These are phyloP conservation scores for Chalaropsis thielavioides DNA, from an alignment of 2,329 filamentous ascomycete genomes.

Conservation along the genomic window DNA sequence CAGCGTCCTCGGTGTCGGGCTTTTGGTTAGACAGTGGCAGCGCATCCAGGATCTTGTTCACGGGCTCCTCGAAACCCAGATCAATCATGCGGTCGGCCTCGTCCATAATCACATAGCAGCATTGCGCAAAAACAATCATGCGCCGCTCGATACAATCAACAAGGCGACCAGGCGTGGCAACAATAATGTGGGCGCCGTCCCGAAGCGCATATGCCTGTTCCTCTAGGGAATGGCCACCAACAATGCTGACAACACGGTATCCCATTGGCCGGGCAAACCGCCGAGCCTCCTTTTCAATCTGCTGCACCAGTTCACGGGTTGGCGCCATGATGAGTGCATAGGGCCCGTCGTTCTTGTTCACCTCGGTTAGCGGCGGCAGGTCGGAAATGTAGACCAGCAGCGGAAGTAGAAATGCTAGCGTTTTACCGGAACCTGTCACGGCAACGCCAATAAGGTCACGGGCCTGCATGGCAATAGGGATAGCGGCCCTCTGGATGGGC, in stretches of 20 bases:
- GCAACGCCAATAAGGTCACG: conserved; percentile 97
- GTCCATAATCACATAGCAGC: conserved; percentile 98
- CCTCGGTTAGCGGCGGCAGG: conserved; percentile 67
- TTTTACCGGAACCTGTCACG: conserved; percentile 96
- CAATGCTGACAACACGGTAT: conserved; percentile 89
- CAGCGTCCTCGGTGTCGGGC: conserved; percentile 82
- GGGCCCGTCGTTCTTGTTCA: conserved; percentile 83
- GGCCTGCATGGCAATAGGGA: conserved; percentile 83
- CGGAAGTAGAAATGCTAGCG: conserved; percentile 83
- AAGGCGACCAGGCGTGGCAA: conserved; percentile 93
- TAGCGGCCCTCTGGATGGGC: conserved; percentile 83
- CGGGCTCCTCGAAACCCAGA: conserved; percentile 89
- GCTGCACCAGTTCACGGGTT: conserved; percentile 91
- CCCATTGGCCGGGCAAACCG: conserved; percentile 86
- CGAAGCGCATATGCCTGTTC: conserved; percentile 83
- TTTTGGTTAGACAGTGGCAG: conserved; percentile 89
- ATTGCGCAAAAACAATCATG: conserved; percentile 83
- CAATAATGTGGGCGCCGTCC: conserved; percentile 91
- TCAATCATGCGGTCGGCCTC: conserved; percentile 99
- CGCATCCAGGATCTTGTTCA: conserved; percentile 94
- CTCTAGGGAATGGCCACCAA: conserved; percentile 92
- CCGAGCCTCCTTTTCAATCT: conserved; percentile 85
- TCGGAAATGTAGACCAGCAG: conserved; percentile 89
- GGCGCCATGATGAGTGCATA: conserved; percentile 96
- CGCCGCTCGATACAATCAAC: conserved; percentile 93